These are phyloP conservation scores for Penicillium verhagenii DNA, from an alignment of 495 filamentous ascomycete species.

Conservation along the genomic window DNA sequence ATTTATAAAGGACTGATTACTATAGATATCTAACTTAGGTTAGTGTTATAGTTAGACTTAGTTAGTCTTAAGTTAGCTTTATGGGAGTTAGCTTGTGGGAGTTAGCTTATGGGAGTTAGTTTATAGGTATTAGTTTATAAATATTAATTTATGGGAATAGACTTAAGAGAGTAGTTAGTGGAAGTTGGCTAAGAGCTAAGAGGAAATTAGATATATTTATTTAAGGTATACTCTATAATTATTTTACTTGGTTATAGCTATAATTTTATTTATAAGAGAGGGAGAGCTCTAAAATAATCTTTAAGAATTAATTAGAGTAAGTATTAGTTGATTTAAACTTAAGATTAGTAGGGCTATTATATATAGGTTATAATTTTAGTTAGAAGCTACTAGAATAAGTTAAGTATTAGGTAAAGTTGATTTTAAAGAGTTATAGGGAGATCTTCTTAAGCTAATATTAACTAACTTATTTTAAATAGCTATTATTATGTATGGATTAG, in stretches of 20 bases:
- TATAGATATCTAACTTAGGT: not conserved
- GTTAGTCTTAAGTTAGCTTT: too few species aligned
- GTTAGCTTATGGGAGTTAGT: too few species aligned
- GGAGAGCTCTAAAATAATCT: not conserved
- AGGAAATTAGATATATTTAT: not conserved
- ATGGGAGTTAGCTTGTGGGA: too few species aligned
- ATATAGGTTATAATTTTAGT: too few species aligned
- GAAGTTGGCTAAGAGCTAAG: not conserved
- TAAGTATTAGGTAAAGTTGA: not conserved
- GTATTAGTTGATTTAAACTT: not conserved
- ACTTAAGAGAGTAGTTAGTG: not conserved
- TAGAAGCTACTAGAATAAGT: too few species aligned
- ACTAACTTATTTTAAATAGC: not conserved
- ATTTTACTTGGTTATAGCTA: not conserved
- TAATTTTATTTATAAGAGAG: not conserved
- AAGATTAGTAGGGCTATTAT: not conserved
- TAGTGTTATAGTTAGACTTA: not conserved
- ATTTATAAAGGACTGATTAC: not conserved
- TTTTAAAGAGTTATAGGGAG: not conserved
- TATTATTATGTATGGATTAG: not conserved
- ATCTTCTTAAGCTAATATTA: not conserved
- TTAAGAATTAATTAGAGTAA: slow-evolving; percentile 1
- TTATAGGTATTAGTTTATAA: not conserved
- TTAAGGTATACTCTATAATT: not conserved
- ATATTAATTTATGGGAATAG: too few species aligned